Conservation (phyloP, 2,329 filamentous ascomycete species). For the Cytospora mali region DNA sequence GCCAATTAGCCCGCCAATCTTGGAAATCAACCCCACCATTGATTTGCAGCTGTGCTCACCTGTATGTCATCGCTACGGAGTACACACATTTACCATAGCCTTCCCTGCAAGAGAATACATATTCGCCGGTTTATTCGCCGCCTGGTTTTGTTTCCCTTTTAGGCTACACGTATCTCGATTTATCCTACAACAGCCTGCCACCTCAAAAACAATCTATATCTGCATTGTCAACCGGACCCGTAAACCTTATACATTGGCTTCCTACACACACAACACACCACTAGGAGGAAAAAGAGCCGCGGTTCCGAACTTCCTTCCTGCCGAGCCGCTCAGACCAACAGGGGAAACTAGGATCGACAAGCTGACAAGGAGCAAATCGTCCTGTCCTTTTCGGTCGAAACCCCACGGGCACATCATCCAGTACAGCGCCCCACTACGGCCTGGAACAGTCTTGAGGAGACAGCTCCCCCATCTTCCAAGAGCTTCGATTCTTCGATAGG, state of each 20-base stretch:
- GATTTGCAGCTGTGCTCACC: conserved; percentile 17
- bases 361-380: conserved; percentile 22
- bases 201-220: neutral
- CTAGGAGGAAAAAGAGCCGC: neutral
- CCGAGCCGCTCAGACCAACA: neutral
- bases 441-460: conserved; percentile 21
- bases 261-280: neutral
- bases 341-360: conserved; percentile 18
- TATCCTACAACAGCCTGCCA: too few species aligned
- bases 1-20: conserved; percentile 10
- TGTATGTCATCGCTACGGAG: conserved; percentile 20
- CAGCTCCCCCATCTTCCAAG: conserved; percentile 15
- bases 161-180: neutral
- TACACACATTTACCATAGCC: conserved; percentile 4
- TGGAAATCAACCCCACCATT: conserved; percentile 21
- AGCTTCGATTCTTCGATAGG: conserved; percentile 9
- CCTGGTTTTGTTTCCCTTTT: neutral
- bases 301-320: neutral
- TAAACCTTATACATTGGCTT: neutral
- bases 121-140: neutral
- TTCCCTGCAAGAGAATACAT: neutral
- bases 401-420: conserved; percentile 21
- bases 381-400: conserved; percentile 10
- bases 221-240: neutral
- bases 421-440: conserved; percentile 20